A percentile compares a stretch with the other conserved stretches of the same genome.
phyloP scores from a whole-genome alignment of 352 stramenopile genomes.

The Blastocystis sp. region DNA sequence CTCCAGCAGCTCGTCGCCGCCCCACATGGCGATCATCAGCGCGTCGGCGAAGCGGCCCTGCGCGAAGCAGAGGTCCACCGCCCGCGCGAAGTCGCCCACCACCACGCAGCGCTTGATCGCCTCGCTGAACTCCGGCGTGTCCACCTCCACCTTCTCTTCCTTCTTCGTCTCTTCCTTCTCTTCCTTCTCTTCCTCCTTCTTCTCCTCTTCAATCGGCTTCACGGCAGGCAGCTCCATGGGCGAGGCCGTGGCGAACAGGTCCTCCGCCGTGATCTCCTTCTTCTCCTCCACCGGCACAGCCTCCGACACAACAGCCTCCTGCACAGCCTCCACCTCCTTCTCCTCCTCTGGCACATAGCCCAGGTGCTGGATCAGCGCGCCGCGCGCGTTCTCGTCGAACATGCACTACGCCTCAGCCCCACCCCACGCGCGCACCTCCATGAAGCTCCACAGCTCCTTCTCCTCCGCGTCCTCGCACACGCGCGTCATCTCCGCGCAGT shows the following conservation, averaged over 20 bases:
- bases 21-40: conserved; percentile 86
- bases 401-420: conserved; percentile 70
- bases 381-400: conserved; percentile 69
- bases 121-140: conserved; percentile 81
- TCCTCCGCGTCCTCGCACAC: conserved; percentile 76
- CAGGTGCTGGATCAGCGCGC: conserved; percentile 70
- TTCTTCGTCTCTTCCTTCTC: not conserved
- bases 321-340: conserved; percentile 38
- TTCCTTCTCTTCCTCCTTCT: not conserved
- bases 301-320: conserved; percentile 15
- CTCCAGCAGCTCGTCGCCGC: conserved; percentile 88
- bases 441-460: conserved; percentile 83
- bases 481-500: conserved; percentile 85
- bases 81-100: conserved; percentile 94
- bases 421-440: conserved; percentile 78
- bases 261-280: conserved; percentile 28
- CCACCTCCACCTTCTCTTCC: not conserved
- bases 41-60: conserved; percentile 92
- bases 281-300: not conserved
- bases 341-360: conserved; percentile 35
- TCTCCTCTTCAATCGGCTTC: not conserved
- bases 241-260: conserved; percentile 39
- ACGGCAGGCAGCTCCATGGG: not conserved
- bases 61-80: conserved; percentile 91
- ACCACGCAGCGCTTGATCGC: conserved; percentile 90